Percentiles rank a stretch among this genome's conserved stretches.
phyloP scores from a whole-genome alignment of 192 early-diverging fungal genomes.

The Coemansia sp. region DNA sequence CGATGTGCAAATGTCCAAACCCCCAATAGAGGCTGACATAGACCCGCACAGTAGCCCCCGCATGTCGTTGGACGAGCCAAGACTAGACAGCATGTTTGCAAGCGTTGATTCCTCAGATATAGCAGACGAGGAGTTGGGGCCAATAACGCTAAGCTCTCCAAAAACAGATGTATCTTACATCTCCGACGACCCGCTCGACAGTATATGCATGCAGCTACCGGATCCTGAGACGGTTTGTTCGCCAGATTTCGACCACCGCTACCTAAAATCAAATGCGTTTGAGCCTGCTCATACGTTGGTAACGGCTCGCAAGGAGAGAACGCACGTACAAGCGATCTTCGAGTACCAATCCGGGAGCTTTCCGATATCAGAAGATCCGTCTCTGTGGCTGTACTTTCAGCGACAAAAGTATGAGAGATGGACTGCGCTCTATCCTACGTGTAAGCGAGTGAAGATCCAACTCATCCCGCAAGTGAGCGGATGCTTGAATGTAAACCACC shows the following conservation, averaged over 20 bases:
- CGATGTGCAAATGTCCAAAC: neutral
- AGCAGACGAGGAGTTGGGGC: neutral
- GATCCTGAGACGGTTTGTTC: conserved; percentile 19
- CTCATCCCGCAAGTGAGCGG: conserved; percentile 20
- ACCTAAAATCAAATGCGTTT: conserved; percentile 10
- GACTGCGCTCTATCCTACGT: conserved; percentile 15
- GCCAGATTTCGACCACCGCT: conserved; percentile 13
- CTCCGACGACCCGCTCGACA: conserved; percentile 8
- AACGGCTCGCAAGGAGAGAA: conserved; percentile 9
- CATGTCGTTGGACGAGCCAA: neutral
- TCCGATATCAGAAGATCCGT: conserved; percentile 19
- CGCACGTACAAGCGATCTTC: conserved; percentile 11
- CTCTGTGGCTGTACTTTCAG: conserved; percentile 17
- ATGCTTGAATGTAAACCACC: conserved; percentile 11
- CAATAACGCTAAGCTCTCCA: neutral
- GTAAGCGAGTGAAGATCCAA: conserved; percentile 9
- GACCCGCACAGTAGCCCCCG: neutral
- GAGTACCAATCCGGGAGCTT: conserved; percentile 19
- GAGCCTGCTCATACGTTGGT: conserved; percentile 34
- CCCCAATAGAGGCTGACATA: neutral
- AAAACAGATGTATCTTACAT: neutral
- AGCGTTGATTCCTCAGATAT: neutral
- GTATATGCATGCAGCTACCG: conserved; percentile 15
- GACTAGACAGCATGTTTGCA: neutral
- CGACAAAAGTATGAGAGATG: conserved; percentile 26